Conservation (phyloP, 768 basidiomycete genomes). For the Sarcomyxa edulis region DNA sequence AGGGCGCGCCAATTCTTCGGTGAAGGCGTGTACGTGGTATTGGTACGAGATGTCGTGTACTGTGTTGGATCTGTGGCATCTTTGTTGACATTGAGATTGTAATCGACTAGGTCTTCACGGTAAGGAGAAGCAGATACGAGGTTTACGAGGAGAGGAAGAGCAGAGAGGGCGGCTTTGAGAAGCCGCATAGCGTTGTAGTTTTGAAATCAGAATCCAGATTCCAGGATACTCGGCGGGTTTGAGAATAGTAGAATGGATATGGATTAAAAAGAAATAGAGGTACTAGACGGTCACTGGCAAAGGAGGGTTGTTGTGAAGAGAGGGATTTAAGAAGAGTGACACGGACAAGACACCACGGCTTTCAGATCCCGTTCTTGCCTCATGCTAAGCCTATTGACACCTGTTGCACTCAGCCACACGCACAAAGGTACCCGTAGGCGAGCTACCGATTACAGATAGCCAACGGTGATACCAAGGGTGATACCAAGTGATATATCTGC, state of each 20-base stretch:
- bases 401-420: too few species aligned
- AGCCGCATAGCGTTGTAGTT: slow-evolving; percentile 45
- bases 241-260: slow-evolving; percentile 14
- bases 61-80: slow-evolving; percentile 61
- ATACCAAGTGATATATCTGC: too few species aligned
- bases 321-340: slow-evolving; percentile 5
- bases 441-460: too few species aligned
- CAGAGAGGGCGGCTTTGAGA: slow-evolving; percentile 28
- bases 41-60: slow-evolving; percentile 57
- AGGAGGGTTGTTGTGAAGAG: slow-evolving; percentile 4
- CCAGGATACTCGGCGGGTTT: slow-evolving; percentile 5
- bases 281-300: slow-evolving; percentile 10
- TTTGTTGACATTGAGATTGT: slow-evolving; percentile 78
- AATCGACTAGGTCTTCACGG: slow-evolving; percentile 56
- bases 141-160: slow-evolving; percentile 30
- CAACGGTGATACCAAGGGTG: too few species aligned
- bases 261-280: slow-evolving; percentile 9
- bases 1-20: slow-evolving; percentile 83
- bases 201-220: too few species aligned
- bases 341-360: background rate
- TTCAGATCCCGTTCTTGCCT: too few species aligned
- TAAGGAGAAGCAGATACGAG: slow-evolving; percentile 59
- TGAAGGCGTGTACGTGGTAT: slow-evolving; percentile 68
- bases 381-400: too few species aligned
- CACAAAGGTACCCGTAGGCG: too few species aligned